Base-by-base conservation (phyloP, 148 eudicot species). In the Pharnaceum exiguum region DNA sequence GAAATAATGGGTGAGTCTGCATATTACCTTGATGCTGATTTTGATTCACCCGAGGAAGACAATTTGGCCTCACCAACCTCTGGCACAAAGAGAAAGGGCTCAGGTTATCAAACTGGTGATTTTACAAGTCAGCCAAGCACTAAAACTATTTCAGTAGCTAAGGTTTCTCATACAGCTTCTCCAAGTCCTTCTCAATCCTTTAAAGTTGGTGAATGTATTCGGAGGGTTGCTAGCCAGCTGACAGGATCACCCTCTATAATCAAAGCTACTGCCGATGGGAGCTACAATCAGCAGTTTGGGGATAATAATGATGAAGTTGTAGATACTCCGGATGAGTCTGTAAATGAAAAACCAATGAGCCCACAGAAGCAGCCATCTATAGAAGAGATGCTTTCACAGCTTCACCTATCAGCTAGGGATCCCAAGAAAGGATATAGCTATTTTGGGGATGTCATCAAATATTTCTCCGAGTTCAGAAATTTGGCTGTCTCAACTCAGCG, bases 141-240 rank as follows among this genome's bases (percentile, higher is more conserved):
- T 38, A 75, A 61, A 35, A 79, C 78, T 55, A 59, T 82, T 11
- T 74, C 77, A 57, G 73, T 84, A 52, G 87, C 93, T 2, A 84
- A 87, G 74, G 75, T 84, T 54, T 82, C 89, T 33, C 60, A 68
- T 32, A 56, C 77, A 32, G 56, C 71, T 31, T 59, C 70, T 66
- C 57, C 80, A 47, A 68, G 55, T 54, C 83, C 88, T 36, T 85
- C 81, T 53, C 90, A 89, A 47, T 83, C 98, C 13, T 93, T 93
- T 60, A 93, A 88, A 69, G 74, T 93, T 62, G 98, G 98, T 69
- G 96, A 83, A 33, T 79, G 84, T 75, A 93, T 93, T 70, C 84
- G 82, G 43, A 76, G 95, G 77, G 86, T 77, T 35, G 98, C 98
- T 51, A 88, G 77, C 77, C 98, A 93, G 65, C 66, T 93, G 56